Evolutionary conservation across 306 rosid species (phyloP), one percentile per base, ranked within the genome.

Genomic region (Oemleria cerasiformis): DNA sequence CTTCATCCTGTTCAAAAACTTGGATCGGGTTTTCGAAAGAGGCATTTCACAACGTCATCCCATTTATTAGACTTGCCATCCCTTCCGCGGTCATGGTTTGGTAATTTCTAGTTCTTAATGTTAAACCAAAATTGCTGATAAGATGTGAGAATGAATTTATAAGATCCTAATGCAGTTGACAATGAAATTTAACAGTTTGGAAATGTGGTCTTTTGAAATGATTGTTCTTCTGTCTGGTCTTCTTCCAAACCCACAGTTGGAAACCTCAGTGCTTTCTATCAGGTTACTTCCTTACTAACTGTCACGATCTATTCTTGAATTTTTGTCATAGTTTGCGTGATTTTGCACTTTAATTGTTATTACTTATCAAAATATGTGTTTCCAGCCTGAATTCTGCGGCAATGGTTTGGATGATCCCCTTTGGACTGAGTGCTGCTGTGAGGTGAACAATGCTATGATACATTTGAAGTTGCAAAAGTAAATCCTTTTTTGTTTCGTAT

Each of bases 21-120:
- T 92, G 98, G 98, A 87, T 82, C 9, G 95, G 90, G 38, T 82
- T 92, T 72, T 86, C 92, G 5, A 63, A 53, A 62, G 83, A 86
- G 54, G 76, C 96, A 21, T 76, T 90, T 13, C 82, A 74, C 47
- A 59, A 82, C 8, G 70, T 88, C 25, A 74, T 77, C 23, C 62
- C 67, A 45, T 87, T 85, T 68, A 53, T 92, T 39, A 61, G 48
- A 65, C 86, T 91, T 5, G 92, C 91, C 42, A 48, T 88, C 74
- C 92, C 97, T 54, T 88, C 91, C 1, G 65, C 90, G 38, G n/a
- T 81, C 58, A 91, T 91, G 97, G 74, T 89, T 57, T 92, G 97
- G 97, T 91, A 82, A 82, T 62, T 77, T 53, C 43, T 39, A 1
- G 67, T 74, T 72, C 73, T 36, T 49, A 20, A 25, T 25, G 30